Base-by-base conservation (phyloP, 2,329 filamentous ascomycete genomes). In the Calycina herbarum region DNA sequence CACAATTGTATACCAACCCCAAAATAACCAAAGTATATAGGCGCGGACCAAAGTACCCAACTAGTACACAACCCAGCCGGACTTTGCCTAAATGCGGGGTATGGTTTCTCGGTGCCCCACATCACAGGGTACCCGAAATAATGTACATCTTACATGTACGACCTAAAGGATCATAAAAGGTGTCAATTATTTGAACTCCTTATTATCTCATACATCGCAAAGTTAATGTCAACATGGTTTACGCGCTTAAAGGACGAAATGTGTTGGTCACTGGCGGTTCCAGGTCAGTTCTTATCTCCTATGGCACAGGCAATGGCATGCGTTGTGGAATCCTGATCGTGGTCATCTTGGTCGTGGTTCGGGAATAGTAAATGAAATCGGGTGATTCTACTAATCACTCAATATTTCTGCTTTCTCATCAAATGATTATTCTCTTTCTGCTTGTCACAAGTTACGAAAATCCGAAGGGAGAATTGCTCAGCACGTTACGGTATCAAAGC, bases 261-360 rank as follows among this genome's bases (percentile, higher is more conserved):
- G 84, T 89, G 33, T 81, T 90, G 17, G 80, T 91, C 27, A 90
- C 86, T 0, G 88, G 85, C 57, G 86, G 85, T 58, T 88, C 86
- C 57, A 81, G 86, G 87, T 89, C 78, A 69, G 80, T 73, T 51
- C 11, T 11, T 54, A 40, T 38, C 35, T 40, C 35, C 38, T 24
- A 51, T 27, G 27, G 27, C 27, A 29, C 27, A 57, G 24, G 2
- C 20, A 20, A 45, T 7, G 15, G 1, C 40, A 24, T 11, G n/a
- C 45, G 31, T 20, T 27, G 4, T 24, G 24, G 48, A 3, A 13
- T 54, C 48, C 20, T 29, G 20, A 54, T 54, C 48, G 48, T 27
- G 5, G 31, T 33, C 27, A 29, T 29, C 27, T 29, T 29, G 27
- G 27, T 29, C 27, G 27, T 29, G 27, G 27, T 20, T 5, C n/a